phyloP scores from a whole-genome alignment of 1,284 basidiomycete genomes.

The Schizopora paradoxa region DNA sequence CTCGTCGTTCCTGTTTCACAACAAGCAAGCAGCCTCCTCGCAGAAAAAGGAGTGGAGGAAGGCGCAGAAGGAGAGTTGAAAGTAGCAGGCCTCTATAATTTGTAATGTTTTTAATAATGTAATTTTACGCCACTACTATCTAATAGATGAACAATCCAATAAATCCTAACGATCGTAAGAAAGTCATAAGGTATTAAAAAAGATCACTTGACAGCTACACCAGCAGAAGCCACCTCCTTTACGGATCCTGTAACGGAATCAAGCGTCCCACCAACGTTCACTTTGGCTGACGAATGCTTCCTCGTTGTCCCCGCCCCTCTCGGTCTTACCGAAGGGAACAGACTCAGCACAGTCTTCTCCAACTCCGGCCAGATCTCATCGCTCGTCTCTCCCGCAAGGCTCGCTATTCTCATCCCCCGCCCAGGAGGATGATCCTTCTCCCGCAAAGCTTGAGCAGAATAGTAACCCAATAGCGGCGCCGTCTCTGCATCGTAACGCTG shows the following conservation, averaged over 20 bases:
- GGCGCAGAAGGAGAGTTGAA: conserved; percentile 23
- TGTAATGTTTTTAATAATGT: too few species aligned
- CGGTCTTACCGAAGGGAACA: conserved; percentile 54
- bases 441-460: conserved; percentile 70
- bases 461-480: conserved; percentile 9
- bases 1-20: conserved; percentile 71
- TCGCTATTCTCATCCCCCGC: conserved; percentile 63
- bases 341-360: conserved; percentile 50
- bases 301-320: too few species aligned
- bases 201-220: too few species aligned
- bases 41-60: conserved; percentile 65
- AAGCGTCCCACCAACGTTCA: too few species aligned
- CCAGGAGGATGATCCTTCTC: conserved; percentile 78
- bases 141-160: too few species aligned
- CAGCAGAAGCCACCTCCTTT: too few species aligned
- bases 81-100: too few species aligned
- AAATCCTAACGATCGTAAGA: too few species aligned
- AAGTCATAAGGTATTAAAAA: too few species aligned
- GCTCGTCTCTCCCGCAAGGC: conserved; percentile 77
- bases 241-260: too few species aligned
- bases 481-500: conserved; percentile 7
- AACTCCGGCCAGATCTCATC: conserved; percentile 92
- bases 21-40: conserved; percentile 62
- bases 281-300: too few species aligned
- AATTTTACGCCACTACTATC: too few species aligned